Evolutionary conservation across 768 basidiomycete genomes (phyloP), one percentile per base, ranked within the genome.

Genomic region (Asterophora parasitica): DNA sequence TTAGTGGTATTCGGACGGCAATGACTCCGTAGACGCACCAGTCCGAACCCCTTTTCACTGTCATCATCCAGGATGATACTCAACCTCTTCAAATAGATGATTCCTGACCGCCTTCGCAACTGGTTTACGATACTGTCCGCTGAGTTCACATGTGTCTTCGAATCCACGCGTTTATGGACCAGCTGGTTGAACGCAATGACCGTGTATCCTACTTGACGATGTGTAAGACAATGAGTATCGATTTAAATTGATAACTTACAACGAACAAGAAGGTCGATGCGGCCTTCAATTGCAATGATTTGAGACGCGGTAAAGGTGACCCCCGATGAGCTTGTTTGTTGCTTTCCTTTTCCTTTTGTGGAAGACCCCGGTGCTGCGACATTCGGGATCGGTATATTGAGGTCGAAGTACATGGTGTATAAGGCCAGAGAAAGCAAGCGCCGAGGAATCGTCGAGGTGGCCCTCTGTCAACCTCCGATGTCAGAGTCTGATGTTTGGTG

Each of bases 11-110:
- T 23, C 23, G 20, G 13, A 42, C 12, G 16, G n/a, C 19, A 10
- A 31, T 12, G 6, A 8, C 30, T 9, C 9, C 30, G 16, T 9
- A 8, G n/a, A 66, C 74, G 54, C 48, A 92, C 88, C 61, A 92
- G 61, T 26, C 89, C 88, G 57, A 88, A 86, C 1, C 90, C 87
- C 62, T 89, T 91, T 62, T 92, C 88, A 58, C 90, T 91, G 34
- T 84, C 86, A 57, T 89, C 81, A 51, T 91, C 85, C 7, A 92
- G 73, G 9, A 87, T 70, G 42, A 93, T 83, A n/a, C 82, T 90
- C 46, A 94, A 61, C 41, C 90, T 71, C 61, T 87, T 90, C 42
- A 94, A 68, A 49, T 78, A 81, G 2, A 88, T 65, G 27, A 88
- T 65, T 0, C 84, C 82, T 1, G 70, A 61, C 35, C 87, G 73